Percentiles rank a stretch among this genome's conserved stretches.
Conservation (phyloP, 768 basidiomycete species). For the Suillus discolor region DNA sequence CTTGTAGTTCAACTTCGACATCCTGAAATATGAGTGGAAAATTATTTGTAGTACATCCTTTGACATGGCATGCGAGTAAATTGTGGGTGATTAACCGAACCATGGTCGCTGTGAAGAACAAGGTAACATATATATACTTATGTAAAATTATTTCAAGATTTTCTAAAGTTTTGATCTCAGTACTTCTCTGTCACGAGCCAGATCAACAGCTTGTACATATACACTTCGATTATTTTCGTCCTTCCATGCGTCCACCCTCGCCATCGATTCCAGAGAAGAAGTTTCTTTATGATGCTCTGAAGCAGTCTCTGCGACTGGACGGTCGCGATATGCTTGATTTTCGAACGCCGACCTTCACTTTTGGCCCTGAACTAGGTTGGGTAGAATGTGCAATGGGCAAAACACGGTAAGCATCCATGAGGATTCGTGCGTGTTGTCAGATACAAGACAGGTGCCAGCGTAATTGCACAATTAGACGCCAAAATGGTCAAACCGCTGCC, state of each 20-base stretch:
- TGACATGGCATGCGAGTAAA: conserved; percentile 91
- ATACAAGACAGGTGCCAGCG: conserved; percentile 45
- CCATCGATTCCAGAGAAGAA: conserved; percentile 91
- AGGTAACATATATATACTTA: not conserved
- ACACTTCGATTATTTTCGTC: not conserved
- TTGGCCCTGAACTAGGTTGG: conserved; percentile 85
- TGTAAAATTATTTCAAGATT: not conserved
- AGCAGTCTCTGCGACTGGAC: conserved; percentile 79
- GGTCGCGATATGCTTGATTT: conserved; percentile 72
- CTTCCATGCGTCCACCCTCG: conserved; percentile 68
- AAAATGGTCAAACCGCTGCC: conserved; percentile 90
- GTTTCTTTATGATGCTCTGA: conserved; percentile 78
- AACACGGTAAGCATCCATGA: conserved; percentile 60
- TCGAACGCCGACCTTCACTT: conserved; percentile 65
- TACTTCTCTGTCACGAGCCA: not conserved
- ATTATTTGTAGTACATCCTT: conserved; percentile 90
- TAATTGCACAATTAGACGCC: conserved; percentile 83
- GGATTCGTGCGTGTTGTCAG: conserved; percentile 2
- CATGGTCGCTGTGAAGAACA: conserved; percentile 44
- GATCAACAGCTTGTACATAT: not conserved
- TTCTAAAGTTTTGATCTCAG: conserved; percentile 1
- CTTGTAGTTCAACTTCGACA: conserved; percentile 75
- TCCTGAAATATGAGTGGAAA: conserved; percentile 87
- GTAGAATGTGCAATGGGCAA: conserved; percentile 87
- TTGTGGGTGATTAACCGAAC: conserved; percentile 96